phyloP scores from a whole-genome alignment of 2,329 filamentous ascomycete genomes.

The Fusarium sp. region DNA sequence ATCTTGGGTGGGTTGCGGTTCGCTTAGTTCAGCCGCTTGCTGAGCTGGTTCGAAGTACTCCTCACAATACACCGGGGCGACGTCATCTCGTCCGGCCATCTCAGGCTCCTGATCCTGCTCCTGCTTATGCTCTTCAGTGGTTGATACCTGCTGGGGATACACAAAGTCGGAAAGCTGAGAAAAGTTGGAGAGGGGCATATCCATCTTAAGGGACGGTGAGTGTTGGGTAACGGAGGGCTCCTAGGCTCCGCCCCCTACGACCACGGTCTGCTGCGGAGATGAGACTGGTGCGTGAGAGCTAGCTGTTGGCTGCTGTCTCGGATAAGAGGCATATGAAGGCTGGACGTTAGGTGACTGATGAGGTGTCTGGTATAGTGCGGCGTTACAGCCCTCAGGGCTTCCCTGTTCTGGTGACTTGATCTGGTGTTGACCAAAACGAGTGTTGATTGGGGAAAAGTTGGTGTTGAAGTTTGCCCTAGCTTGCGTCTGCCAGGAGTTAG shows the following conservation, averaged over 20 bases:
- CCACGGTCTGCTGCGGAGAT: neutral
- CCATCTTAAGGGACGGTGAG: neutral
- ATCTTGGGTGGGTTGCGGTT: neutral
- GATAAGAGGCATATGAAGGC: neutral
- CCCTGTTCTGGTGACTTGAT: neutral
- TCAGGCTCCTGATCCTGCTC: neutral
- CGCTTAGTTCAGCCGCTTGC: neutral
- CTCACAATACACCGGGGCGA: neutral
- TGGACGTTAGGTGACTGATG: neutral
- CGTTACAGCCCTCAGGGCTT: neutral
- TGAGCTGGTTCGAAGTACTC: constrained; percentile 3
- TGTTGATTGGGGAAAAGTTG: constrained; percentile 8
- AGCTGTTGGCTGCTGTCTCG: neutral
- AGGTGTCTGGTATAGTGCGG: neutral
- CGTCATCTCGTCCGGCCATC: neutral
- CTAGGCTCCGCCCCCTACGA: constrained; percentile 15
- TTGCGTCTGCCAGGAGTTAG: neutral
- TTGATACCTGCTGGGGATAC: neutral
- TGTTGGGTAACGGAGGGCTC: constrained; percentile 10
- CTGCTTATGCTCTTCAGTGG: neutral
- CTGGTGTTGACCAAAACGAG: neutral
- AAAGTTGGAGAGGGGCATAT: neutral
- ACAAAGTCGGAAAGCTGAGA: neutral
- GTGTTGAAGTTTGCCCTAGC: neutral
- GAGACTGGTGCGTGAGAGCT: neutral